Percentiles rank a stretch among this genome's conserved stretches.
Conservation (phyloP, 306 rosid genomes). For the Leucaena leucocephala region DNA sequence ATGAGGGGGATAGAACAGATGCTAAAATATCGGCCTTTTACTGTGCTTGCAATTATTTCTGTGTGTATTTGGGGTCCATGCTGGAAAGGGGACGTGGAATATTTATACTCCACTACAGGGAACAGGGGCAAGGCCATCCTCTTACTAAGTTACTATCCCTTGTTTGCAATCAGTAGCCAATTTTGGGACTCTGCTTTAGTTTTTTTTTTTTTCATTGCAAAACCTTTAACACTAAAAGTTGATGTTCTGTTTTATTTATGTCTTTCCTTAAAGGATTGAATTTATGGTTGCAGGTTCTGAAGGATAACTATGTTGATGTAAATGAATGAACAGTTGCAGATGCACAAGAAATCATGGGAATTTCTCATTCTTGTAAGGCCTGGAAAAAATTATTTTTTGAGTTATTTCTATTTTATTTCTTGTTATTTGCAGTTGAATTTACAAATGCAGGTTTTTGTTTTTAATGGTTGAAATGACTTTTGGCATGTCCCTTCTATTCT, state of each 20-base stretch:
- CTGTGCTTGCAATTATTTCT: not conserved
- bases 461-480: not conserved
- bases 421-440: not conserved
- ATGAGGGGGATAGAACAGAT: not conserved
- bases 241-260: not conserved
- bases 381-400: not conserved
- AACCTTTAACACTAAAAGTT: not conserved
- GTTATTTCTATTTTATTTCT: not conserved
- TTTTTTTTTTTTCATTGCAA: conserved; percentile 4
- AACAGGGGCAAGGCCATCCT: not conserved
- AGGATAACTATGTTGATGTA: conserved; percentile 2
- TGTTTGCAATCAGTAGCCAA: not conserved
- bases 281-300: not conserved
- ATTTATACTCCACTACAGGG: not conserved
- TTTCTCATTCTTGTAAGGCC: conserved; percentile 10
- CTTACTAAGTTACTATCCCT: not conserved
- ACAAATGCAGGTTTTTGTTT: not conserved
- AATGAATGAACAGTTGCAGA: conserved; percentile 18
- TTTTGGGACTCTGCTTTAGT: not conserved
- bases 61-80: not conserved
- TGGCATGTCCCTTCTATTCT: not conserved
- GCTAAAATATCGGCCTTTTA: not conserved
- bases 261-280: not conserved
- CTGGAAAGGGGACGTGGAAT: not conserved
- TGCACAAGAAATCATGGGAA: not conserved